Percentiles rank a stretch among this genome's conserved stretches.
Conservation (phyloP, 306 rosid genomes). For the Senna tora region DNA sequence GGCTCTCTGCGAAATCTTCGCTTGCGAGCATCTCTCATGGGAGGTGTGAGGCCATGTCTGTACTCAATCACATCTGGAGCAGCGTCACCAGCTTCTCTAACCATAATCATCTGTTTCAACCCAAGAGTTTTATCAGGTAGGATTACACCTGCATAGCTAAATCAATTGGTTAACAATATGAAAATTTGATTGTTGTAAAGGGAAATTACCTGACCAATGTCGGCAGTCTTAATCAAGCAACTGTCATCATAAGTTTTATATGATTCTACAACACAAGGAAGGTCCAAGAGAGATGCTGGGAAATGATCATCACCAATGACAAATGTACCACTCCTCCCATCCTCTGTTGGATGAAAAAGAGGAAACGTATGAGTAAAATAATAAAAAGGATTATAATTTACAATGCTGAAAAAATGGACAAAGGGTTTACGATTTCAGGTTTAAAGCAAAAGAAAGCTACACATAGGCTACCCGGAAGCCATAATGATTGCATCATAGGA, state of each 20-base stretch:
- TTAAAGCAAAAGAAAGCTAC: not conserved
- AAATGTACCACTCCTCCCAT: conserved; percentile 67
- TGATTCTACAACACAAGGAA: conserved; percentile 73
- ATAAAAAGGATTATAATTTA: not conserved
- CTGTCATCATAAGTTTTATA: conserved; percentile 74
- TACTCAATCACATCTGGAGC: conserved; percentile 72
- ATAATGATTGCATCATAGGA: not conserved
- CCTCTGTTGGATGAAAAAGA: conserved; percentile 42
- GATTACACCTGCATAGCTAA: conserved; percentile 21
- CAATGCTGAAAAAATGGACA: not conserved
- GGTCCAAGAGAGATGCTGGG: conserved; percentile 74
- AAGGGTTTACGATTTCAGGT: too few species aligned
- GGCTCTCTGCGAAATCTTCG: conserved; percentile 95
- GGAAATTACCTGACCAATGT: conserved; percentile 62
- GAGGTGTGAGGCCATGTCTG: conserved; percentile 95
- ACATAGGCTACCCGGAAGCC: not conserved
- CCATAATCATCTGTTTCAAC: conserved; percentile 68
- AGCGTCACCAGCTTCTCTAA: conserved; percentile 59
- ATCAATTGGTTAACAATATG: not conserved
- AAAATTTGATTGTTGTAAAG: not conserved
- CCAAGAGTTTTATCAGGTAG: conserved; percentile 4
- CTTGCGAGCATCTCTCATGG: conserved; percentile 95
- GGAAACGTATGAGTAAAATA: not conserved
- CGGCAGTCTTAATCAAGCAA: conserved; percentile 63
- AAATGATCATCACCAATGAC: conserved; percentile 61